Conservation (phyloP, 208 protist species). For the Crithidia brevicula region DNA sequence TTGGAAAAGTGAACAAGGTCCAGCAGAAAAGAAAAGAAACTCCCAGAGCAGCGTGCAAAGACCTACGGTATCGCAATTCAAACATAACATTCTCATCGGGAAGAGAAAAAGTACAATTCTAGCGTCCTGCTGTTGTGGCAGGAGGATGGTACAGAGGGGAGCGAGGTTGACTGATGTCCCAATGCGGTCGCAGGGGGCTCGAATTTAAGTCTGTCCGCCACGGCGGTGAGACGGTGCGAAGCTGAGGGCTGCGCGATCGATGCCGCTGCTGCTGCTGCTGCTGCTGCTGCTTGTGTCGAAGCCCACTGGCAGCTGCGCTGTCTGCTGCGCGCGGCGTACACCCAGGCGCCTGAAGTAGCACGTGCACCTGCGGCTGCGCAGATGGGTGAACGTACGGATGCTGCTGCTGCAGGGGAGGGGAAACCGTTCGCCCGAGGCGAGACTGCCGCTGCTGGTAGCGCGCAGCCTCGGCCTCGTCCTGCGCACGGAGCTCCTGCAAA, state of each 20-base stretch:
- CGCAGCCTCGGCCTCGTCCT: slow-evolving; percentile 28
- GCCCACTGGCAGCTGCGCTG: too few relatives aligned
- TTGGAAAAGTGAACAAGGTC: too few relatives aligned
- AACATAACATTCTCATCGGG: too few relatives aligned
- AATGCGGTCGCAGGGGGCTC: slow-evolving; percentile 48
- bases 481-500: slow-evolving; percentile 48
- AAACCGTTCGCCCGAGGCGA: not conserved
- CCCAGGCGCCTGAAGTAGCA: slow-evolving; percentile 8
- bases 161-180: slow-evolving; percentile 61
- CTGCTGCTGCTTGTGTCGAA: too few relatives aligned
- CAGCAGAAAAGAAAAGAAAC: too few relatives aligned
- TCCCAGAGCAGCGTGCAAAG: too few relatives aligned
- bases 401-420: slow-evolving; percentile 12
- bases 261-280: not conserved
- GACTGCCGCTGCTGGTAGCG: slow-evolving; percentile 25
- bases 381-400: slow-evolving; percentile 1
- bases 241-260: slow-evolving; percentile 21
- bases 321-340: not conserved
- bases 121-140: slow-evolving; percentile 8
- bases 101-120: slow-evolving; percentile 10
- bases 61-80: too few relatives aligned
- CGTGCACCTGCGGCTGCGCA: slow-evolving; percentile 17
- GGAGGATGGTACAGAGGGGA: slow-evolving; percentile 30
- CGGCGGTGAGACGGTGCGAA: slow-evolving; percentile 50
- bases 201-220: slow-evolving; percentile 80